Evolutionary conservation across 1,284 basidiomycete species (phyloP), one percentile per base, ranked within the genome.

Genomic region (Phellinidium pouzarii): DNA sequence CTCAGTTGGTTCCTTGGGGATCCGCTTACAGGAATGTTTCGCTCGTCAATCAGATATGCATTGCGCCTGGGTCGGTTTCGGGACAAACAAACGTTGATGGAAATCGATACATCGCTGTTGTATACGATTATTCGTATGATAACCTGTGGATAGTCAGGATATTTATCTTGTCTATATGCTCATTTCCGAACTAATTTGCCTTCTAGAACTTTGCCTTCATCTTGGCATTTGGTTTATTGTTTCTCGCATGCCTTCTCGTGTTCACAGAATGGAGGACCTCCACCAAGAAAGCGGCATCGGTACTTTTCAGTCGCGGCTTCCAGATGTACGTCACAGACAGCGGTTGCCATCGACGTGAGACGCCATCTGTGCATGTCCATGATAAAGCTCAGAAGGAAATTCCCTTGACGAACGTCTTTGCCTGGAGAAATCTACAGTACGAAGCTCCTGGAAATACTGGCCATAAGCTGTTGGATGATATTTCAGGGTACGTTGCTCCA

Each of bases 141-240:
- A 70, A 91, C 62, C 64, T 84, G 6, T 92, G 89, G 89, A 74
- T 75, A 65, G 82, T 84, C 58, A 55, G 79, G 73, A 5, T n/a
- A 40, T n/a, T 29, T 37, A 8, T 9, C 3, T 27, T 41, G 51
- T 26, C 34, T 27, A 47, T 36, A 7, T 19, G 9, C 26, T 38
- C 60, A 63, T 1, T 25, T 42, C 36, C 8, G 19, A 8, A 12
- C 34, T 48, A 7, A n/a, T 41, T 48, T 43, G 27, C 38, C 17
- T 27, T 12, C 6, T 40, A 76, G 78, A 78, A 82, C 62, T 72
- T 77, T 56, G 82, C 80, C 36, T 76, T 84, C 50, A 60, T 80
- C 50, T 54, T 78, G 48, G 76, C 63, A 0, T 83, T 81, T 63
- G 68, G 75, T 52, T n/a, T 77, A 49, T 68, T 65, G 48, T 79